Evolutionary conservation across 305 asterid genomes (phyloP).

Genomic region (Fraxinus paxiana): DNA sequence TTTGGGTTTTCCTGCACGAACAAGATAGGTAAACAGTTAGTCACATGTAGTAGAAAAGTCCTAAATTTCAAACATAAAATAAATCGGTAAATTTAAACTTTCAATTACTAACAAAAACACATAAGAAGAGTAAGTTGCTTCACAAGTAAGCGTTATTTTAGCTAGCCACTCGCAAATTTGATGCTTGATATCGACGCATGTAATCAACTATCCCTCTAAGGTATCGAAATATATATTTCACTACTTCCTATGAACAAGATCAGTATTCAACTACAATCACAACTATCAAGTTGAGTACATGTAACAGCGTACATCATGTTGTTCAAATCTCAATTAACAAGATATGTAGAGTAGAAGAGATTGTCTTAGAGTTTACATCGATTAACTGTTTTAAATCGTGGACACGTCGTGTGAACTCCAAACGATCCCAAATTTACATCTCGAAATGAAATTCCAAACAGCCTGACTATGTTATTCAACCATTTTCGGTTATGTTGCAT

Average conservation of each 20-base stretch:
- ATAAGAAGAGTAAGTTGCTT: background rate
- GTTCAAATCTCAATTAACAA: background rate
- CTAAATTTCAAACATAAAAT: background rate
- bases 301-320: background rate
- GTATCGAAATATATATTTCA: background rate
- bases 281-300: background rate
- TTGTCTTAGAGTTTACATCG: background rate
- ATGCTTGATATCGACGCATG: background rate
- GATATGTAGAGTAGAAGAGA: background rate
- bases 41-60: background rate
- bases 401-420: background rate
- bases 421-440: background rate
- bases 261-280: background rate
- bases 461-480: too few relatives aligned
- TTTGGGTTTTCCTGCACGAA: too few relatives aligned
- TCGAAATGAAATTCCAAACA: too few relatives aligned
- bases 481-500: too few relatives aligned
- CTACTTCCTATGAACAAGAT: background rate
- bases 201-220: background rate
- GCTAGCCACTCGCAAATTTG: background rate
- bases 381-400: background rate
- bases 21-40: too few relatives aligned
- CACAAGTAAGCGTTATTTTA: background rate
- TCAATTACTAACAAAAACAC: background rate
- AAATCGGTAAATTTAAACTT: too few relatives aligned